Conservation (phyloP, 2,329 filamentous ascomycete genomes). For the Claviceps capensis region DNA sequence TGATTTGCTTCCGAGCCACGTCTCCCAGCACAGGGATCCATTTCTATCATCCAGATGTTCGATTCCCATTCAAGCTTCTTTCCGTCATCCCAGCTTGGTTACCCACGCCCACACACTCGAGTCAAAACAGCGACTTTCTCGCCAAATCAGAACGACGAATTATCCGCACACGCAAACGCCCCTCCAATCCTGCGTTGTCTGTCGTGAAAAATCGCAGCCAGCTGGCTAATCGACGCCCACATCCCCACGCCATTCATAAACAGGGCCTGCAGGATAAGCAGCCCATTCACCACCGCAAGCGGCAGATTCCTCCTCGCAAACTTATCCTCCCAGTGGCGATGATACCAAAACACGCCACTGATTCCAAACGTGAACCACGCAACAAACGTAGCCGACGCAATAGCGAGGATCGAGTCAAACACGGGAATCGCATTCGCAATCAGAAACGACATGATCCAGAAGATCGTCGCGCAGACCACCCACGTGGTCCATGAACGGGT, state of each 20-base stretch:
- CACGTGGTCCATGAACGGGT: slow-evolving; percentile 21
- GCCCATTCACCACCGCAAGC: slow-evolving; percentile 11
- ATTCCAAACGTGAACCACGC: slow-evolving; percentile 23
- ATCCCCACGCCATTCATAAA: slow-evolving; percentile 23
- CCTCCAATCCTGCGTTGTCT: slow-evolving; percentile 13
- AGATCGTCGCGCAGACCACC: slow-evolving; percentile 19
- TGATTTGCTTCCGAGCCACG: no score
- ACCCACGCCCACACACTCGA: no score
- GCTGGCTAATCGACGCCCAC: slow-evolving; percentile 19
- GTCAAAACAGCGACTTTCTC: no score
- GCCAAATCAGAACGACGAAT: slow-evolving; percentile 18
- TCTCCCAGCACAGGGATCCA: no score
- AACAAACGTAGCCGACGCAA: slow-evolving; percentile 23
- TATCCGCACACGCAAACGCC: slow-evolving; percentile 21
- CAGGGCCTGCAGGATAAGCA: slow-evolving; percentile 18
- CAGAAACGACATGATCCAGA: slow-evolving; percentile 22
- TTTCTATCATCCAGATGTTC: no score
- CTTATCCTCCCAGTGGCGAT: slow-evolving; percentile 20
- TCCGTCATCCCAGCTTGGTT: no score
- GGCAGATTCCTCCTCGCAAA: slow-evolving; percentile 1
- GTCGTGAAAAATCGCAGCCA: slow-evolving; percentile 15
- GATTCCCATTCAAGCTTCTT: no score
- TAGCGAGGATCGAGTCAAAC: slow-evolving; percentile 24
- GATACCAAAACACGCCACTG: slow-evolving; percentile 22
- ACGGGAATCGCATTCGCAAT: slow-evolving; percentile 24